Base-by-base conservation (phyloP, 1,139 yeast genomes). In the Suhomyces atakaporum region DNA sequence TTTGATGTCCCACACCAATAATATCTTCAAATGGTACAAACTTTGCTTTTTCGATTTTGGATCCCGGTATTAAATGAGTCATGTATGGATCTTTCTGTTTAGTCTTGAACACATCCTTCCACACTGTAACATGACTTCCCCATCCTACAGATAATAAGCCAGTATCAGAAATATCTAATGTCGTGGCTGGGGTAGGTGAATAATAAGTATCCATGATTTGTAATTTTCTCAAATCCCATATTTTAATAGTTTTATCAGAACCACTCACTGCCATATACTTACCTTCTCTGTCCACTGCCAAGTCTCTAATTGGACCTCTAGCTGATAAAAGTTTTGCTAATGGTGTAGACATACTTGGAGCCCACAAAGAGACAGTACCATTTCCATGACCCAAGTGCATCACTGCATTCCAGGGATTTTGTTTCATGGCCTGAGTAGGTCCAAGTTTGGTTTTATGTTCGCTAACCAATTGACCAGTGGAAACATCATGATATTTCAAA, bases 1-100 rank as follows among this genome's bases (percentile, higher is more conserved):
- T 63, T 33, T 77, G 73, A 56, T 89, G 95, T 2, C 97, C 97
- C 7, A 85, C 77, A 14, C 97, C 96, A 20, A 94, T 71, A 15
- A 92, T 73, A 84, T 94, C 99, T 65, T 94, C 99, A 60, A 83
- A 92, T 10, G 99, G 99, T 18, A 92, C 95, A 57, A 84, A 89
- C 51, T 75, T 75, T 21, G 81, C 67, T 43, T 75, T 77, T 49
- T 79, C 81, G 13, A 88, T 73, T 47, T 77, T 81, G 21, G 88
- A 80, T 1, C 96, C 86, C 3, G 97, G 85, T 25, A 86, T 65
- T 49, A 88, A 63, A 60, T 92, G 97, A 43, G 83, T 83, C 97
- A 94, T 88, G 55, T 94, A 94, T 22, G 97, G 97, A 4, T 84
- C 75, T 23, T 76, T 69, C 53, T 82, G 88, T 47, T 72, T 77